Percentiles rank a stretch among this genome's conserved stretches.
phyloP scores from a whole-genome alignment of 1,139 yeast species.

The Blastobotrys capitulatus region DNA sequence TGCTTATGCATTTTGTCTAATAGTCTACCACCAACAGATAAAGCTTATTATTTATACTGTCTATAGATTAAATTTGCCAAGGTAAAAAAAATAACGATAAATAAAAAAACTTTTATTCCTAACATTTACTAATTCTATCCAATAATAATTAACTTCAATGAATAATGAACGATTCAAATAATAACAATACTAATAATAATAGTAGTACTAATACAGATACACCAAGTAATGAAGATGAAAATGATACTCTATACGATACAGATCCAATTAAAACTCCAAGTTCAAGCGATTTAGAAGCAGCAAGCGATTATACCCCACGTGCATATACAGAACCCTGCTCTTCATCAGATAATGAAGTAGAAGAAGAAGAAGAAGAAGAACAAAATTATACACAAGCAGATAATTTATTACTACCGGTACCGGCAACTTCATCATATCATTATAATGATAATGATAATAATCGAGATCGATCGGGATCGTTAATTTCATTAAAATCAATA shows the following conservation, averaged over 20 bases:
- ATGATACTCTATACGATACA: neutral
- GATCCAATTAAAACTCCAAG: slow-evolving; percentile 1
- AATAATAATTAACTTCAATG: too few relatives aligned
- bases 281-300: slow-evolving; percentile 7
- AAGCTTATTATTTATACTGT: too few relatives aligned
- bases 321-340: neutral
- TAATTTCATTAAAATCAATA: slow-evolving; percentile 11
- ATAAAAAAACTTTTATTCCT: too few relatives aligned
- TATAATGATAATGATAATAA: neutral
- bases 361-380: neutral
- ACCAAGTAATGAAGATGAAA: neutral
- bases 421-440: neutral
- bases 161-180: neutral
- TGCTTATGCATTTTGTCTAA: too few relatives aligned
- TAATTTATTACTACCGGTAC: slow-evolving; percentile 3
- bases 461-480: slow-evolving; percentile 11
- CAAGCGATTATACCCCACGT: slow-evolving; percentile 1
- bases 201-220: too few relatives aligned
- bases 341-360: neutral
- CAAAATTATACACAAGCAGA: neutral
- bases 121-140: too few relatives aligned
- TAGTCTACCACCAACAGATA: too few relatives aligned
- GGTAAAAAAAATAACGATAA: too few relatives aligned
- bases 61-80: too few relatives aligned
- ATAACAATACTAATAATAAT: too few relatives aligned